These are phyloP conservation scores for Clathrus columnatus DNA, from an alignment of 768 basidiomycete species.

Conservation along the genomic window DNA sequence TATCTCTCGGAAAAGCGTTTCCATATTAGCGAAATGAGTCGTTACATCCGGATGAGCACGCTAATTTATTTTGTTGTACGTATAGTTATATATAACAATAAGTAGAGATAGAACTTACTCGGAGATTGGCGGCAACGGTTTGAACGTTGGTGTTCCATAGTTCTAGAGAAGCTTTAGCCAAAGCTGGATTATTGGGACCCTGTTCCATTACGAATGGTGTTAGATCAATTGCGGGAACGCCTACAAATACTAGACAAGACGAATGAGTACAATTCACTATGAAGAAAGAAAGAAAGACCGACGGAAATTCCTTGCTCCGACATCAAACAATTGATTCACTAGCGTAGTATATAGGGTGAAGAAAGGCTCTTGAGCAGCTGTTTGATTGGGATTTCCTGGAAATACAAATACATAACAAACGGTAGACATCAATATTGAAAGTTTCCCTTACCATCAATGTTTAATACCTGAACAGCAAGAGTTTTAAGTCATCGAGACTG, in stretches of 20 bases:
- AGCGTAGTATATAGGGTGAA: background rate
- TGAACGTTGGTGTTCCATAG: background rate
- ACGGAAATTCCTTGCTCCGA: background rate
- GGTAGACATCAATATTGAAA: background rate
- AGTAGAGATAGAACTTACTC: background rate
- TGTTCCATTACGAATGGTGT: background rate
- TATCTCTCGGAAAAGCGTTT: background rate
- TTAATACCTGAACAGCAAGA: background rate
- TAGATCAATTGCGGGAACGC: background rate
- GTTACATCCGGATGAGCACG: background rate
- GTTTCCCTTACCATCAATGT: background rate
- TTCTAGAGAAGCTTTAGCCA: background rate
- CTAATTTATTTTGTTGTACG: too few species aligned
- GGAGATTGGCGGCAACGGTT: background rate
- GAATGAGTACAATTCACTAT: background rate
- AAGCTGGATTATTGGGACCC: background rate
- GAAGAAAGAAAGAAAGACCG: background rate
- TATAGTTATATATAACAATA: background rate
- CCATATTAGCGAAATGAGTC: background rate
- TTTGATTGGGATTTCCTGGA: background rate
- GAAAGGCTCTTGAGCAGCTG: background rate
- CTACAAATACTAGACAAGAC: background rate
- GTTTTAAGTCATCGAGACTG: background rate
- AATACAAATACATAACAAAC: background rate
- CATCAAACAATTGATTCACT: background rate